Evolutionary conservation across 345 rosid species (phyloP), one percentile per base, ranked within the genome.

Genomic region (Salix arbutifolia): DNA sequence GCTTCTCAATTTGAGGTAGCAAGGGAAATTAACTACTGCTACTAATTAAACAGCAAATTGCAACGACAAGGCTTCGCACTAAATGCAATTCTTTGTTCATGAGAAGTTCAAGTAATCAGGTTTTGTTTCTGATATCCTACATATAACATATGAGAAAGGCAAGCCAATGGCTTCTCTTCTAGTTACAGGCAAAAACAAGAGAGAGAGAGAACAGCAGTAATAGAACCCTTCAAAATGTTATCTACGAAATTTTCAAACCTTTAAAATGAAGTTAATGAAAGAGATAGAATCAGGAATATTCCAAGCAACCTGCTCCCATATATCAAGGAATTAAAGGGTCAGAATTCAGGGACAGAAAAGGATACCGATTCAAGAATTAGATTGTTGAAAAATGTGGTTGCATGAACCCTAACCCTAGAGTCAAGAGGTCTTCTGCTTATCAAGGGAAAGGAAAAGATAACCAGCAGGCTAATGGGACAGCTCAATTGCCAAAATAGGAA

Each of bases 371-470:
- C 61, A 44, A 28, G 25, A 31, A 31, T 62, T 23, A 25, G 62
- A 61, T 8, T 61, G 66, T 61, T 23, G 66, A 65, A 65, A 33
- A 65, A 25, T 65, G 40, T 30, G 68, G 19, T 65, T 46, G 66
- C 65, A 46, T 65, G 66, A 81, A 81, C 83, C 86, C 86, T 81
- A 84, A 83, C 83, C 83, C 86, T 80, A 83, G 19, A 67, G 25
- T 25, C 33, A 44, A 9, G 38, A 50, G 69, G 42, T 66, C 16
- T 48, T 52, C 14, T 33, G 25, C 44, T 31, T 30, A 2, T 50
- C 26, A 37, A 37, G 58, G 58, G 30, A 58, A 58, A 5, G 38
- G 17, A 52, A 67, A 58, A 33, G 52, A 16, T 5, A 33, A 50
- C 38, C 12, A 64, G 50, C 19, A 72, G 17, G 53, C 23, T 21